Evolutionary conservation across 1,139 yeast species (phyloP), one percentile per base, ranked within the genome.

Genomic region (Taphrina wiesneri): DNA sequence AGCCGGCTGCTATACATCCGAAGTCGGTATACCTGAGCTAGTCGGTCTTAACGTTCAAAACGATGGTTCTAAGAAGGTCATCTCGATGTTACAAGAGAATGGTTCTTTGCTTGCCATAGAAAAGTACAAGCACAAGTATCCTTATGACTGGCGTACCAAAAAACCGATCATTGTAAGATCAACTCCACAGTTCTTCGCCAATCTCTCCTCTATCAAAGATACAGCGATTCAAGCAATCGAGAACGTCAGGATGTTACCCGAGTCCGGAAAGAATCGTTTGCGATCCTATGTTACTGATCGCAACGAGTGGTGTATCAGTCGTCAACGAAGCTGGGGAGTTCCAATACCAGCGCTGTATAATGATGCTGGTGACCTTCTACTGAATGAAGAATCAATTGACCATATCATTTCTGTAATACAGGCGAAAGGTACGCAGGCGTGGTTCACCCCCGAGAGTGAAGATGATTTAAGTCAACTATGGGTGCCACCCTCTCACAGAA

Each of bases 291-390:
- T 92, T 34, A 80, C 79, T 21, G 86, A 87, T 65, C 84, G 99
- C 76, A 85, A 86, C 69, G 99, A 93, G 74, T 93, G 99, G 99
- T 93, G 99, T 77, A 91, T 93, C 59, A 92, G 98, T 0, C 82
- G 99, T 72, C 99, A 93, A 76, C 83, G 99, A 71, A 82, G 85
- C n/a, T 93, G 99, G 99, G 99, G 99, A 57, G 98, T 93, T 46
- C 99, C 99, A 0, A 88, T 93, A 53, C 99, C 99, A 0, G 93
- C 90, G 0, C 77, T 93, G 3, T 89, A 88, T 75, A 77, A 85
- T 69, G 82, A 81, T 63, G 80, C 79, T 19, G 85, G 82, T 17
- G 85, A 83, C 66, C 86, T 91, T 0, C 70, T 88, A 19, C 77
- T 84, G 72, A 85, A 83, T 54, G 78, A 80, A 21, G 80, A 76